Evolutionary conservation across 257 asterid species (phyloP), one percentile per base, ranked within the genome.

Genomic region (Gardenia jasminoides): DNA sequence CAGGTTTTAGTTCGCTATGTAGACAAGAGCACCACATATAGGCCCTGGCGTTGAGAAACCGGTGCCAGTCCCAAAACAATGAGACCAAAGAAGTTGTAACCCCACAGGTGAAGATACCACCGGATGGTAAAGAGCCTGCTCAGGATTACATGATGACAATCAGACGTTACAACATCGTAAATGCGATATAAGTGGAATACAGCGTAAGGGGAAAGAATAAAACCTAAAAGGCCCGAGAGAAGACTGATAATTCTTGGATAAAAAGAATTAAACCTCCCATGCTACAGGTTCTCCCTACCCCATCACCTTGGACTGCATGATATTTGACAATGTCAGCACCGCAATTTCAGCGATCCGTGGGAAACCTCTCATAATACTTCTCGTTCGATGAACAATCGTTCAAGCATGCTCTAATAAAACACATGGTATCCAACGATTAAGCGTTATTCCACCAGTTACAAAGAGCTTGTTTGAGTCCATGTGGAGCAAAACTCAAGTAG

Each of bases 1-100:
- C 39, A 36, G 41, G n/a, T 46, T 67, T 17, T 30, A 77, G 33
- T 77, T 48, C n/a, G 30, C 46, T 54, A 47, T 2, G 36, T 36
- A 36, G 39, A 36, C 24, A 56, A 46, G n/a, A n/a, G n/a, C n/a
- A 79, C 89, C 86, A 95, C 99, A 95, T 78, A 78, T 92, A 95
- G n/a, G 84, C 93, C 98, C 89, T 93, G 76, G 71, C 96, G 97
- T 78, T 95, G 98, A 79, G n/a, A 95, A 93, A 78, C 99, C 98
- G 41, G 95, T 81, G 80, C 97, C 91, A 6, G 94, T 81, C 99
- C 99, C 84, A 95, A 88, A 82, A 89, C 97, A 36, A 87, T 78
- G 82, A 92, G 86, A 78, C 99, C 99, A n/a, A 48, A 95, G 96
- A 81, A 91, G 86, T 82, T 95, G 99, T 62, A 95, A 82, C 71